phyloP scores from a whole-genome alignment of 139 green algal genomes.

The Eudorina sp. region DNA sequence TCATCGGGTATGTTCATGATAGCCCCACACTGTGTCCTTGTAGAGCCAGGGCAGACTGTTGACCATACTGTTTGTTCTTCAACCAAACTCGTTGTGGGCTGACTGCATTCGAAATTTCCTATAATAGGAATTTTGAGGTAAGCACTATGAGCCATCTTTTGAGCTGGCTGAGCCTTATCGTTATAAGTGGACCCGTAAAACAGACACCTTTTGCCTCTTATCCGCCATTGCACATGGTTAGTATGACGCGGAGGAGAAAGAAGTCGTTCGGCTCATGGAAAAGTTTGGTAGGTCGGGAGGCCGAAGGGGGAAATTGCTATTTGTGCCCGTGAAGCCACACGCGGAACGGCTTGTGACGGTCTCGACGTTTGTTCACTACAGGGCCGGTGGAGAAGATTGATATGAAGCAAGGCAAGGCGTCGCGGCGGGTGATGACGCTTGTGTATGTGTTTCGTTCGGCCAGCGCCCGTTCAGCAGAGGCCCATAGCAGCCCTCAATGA shows the following conservation, averaged over 20 bases:
- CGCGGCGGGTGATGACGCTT: background rate
- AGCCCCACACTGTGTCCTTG: too few species aligned
- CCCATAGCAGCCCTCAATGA: background rate
- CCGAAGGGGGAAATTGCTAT: background rate
- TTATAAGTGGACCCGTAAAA: too few species aligned
- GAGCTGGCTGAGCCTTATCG: too few species aligned
- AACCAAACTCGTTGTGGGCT: too few species aligned
- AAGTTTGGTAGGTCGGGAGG: conserved; percentile 47
- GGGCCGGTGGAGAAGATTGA: conserved; percentile 73
- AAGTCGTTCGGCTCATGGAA: conserved; percentile 72
- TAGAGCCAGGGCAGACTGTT: too few species aligned
- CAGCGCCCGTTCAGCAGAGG: background rate
- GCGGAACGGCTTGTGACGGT: too few species aligned
- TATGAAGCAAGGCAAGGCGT: conserved; percentile 69
- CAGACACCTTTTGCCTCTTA: too few species aligned
- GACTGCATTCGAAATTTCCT: too few species aligned
- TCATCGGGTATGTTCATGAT: conserved; percentile 34
- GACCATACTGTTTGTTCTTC: too few species aligned
- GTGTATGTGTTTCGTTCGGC: background rate
- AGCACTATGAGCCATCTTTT: background rate
- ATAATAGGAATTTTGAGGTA: conserved; percentile 31
- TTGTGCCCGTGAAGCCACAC: background rate
- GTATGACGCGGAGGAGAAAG: conserved; percentile 61
- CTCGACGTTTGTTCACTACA: background rate
- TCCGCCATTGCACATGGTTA: too few species aligned